Evolutionary conservation across 495 filamentous ascomycete species (phyloP), one percentile per base, ranked within the genome.

Genomic region (Parathielavia appendiculata): DNA sequence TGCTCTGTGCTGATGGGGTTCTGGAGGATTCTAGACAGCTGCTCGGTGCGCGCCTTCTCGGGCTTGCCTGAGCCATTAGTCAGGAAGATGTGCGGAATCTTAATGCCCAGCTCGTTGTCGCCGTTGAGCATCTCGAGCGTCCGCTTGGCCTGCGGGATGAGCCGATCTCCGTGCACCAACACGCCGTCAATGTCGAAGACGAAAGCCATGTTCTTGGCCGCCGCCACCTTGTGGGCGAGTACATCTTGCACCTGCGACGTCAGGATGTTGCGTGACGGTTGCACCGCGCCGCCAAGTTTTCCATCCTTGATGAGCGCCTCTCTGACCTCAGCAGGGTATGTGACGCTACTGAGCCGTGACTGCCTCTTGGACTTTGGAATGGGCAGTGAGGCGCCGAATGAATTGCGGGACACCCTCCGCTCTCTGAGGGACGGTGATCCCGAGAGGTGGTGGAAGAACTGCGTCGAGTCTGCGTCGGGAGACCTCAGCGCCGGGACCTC

Each of bases 401-500:
- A 91, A 80, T 90, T 92, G 59, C 87, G 81, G 36, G 88, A 90
- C 22, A 82, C 76, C 48, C 87, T 75, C 38, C 87, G 76, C 54
- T 85, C 81, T 69, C 80, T 82, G 70, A 81, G 79, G 2, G 87
- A 90, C 8, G 86, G 87, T 4, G 79, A 70, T 32, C 84, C 68
- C 60, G 83, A 87, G 69, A 91, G 74, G 57, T 81, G 80, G 76
- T 90, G 87, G 87, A 90, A 90, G 72, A 84, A 85, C 53, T 81
- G 74, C 23, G 82, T 75, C 30, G 83, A 82, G 73, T 91, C 83
- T 17, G 86, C 83, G 62, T 88, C 81, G 38, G 85, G 80, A 35
- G 85, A 88, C 55, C 86, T 75, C 26, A 84, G 78, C 19, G 87
- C 86, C 19, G 87, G 87, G 49, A 92, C 79, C 72, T 91, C 88